Evolutionary conservation across 2,329 filamentous ascomycete genomes (phyloP), one percentile per base, ranked within the genome.

Genomic region (Seiridium unicorne): DNA sequence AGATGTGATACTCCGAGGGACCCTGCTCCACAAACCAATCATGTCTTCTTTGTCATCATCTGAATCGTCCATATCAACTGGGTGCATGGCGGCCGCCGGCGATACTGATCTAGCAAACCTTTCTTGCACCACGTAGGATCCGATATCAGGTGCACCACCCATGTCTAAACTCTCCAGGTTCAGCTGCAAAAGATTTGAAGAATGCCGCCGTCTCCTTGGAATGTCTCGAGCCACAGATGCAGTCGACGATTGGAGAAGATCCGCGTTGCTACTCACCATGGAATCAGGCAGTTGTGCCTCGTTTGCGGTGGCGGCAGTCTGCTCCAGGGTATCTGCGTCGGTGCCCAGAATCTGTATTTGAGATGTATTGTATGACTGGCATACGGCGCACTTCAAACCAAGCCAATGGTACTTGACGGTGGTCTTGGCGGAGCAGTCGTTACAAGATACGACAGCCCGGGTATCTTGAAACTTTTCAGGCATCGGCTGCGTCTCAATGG

Each of bases 351-450:
- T 84, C 60, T 84, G 84, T 34, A 89, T 73, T 68, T 90, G 84
- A 13, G 83, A 84, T 0, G 88, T 91, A 68, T 91, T 91, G 68
- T 89, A 91, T 3, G 87, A 90, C 47, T 81, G 78, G 69, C 88
- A 91, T 42, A 89, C 85, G 11, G 83, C 88, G 72, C 95, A 99
- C 74, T 96, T 97, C 51, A 97, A 80, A 0, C 95, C 95, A 4
- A 98, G 80, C 92, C 95, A 99, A 75, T 99, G 95, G 72, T 96
- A 99, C 36, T 85, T 84, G 31, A 95, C 92, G 31, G 90, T 90
- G 62, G 90, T 93, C 72, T 93, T 93, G 10, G 91, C 90, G 51
- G 89, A 91, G 76, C 95, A 99, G 76, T 99, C 95, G 72, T 99
- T 98, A 76, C 95, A 99, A 63, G 93, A 86, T 55, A 98, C 86